Base-by-base conservation (phyloP, 805 yeast genomes). In the Pichia exigua region DNA sequence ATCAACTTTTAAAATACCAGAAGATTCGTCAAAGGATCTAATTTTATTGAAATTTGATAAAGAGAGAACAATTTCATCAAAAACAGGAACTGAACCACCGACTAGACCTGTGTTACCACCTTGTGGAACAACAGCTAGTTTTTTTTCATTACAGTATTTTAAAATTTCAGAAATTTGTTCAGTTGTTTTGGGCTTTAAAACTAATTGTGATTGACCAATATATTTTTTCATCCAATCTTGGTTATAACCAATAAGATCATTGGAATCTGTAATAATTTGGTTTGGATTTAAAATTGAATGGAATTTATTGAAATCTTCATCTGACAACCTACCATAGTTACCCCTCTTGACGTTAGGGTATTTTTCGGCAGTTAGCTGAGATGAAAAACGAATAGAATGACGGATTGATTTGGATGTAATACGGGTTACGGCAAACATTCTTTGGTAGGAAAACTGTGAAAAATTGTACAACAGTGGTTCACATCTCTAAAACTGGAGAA, bases 21-120 rank as follows among this genome's bases (percentile, higher is more conserved):
- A 82, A 32, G 82, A 83, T 13, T 73, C 65, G 63, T 91, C 97
- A 65, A 91, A 92, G 2, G 87, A 78, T 65, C 96, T 79, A 48
- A 92, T 77, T 63, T 84, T 77, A 74, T 88, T 88, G 73, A 92
- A 61, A 61, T 76, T 78, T 38, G 85, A 70, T 46, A 90, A 70
- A 3, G 89, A 84, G 24, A 91, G 59, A 24, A 91, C 78, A 47
- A 91, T 79, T 69, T 91, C 98, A 67, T 91, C 98, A 67, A 89
- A 91, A 0, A 91, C 83, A 0, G 97, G 97, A 20, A 83, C 80
- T 6, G 96, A 85, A 5, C 97, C 98, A 57, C 97, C 98, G 42
- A 91, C 98, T 45, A 91, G 76, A 27, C 97, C 97, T 1, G 97
- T 92, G 69, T 92, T 91, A 59, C 98, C 98, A 64, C 97, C 97